Evolutionary conservation across 2,329 filamentous ascomycete genomes (phyloP).

Genomic region (Coniella lustricola): DNA sequence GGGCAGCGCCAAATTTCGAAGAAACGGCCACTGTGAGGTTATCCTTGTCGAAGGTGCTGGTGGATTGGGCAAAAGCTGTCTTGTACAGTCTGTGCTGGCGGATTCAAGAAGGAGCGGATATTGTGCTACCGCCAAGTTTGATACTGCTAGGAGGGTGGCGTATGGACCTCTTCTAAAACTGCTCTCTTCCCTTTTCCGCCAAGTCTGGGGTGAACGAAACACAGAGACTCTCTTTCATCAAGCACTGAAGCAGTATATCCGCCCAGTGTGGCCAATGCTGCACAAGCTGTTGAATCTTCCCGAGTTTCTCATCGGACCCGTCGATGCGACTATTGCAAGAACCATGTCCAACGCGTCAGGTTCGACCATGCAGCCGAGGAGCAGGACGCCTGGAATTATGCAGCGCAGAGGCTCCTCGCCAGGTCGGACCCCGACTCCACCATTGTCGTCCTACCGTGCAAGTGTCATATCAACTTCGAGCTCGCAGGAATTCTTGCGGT

Average conservation of each 20-base stretch:
- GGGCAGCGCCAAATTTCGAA: slow-evolving; percentile 50
- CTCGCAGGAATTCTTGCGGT: slow-evolving; percentile 54
- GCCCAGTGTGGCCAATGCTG: slow-evolving; percentile 57
- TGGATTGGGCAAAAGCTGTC: slow-evolving; percentile 58
- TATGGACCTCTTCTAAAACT: slow-evolving; percentile 59
- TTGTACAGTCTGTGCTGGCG: slow-evolving; percentile 55
- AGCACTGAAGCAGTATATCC: slow-evolving; percentile 53
- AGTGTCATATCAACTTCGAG: slow-evolving; percentile 38
- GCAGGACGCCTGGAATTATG: slow-evolving; percentile 15
- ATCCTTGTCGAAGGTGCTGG: slow-evolving; percentile 54
- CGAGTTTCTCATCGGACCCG: slow-evolving; percentile 59
- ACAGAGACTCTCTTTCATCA: slow-evolving; percentile 59
- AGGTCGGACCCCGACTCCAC: slow-evolving; percentile 26
- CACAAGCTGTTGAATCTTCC: slow-evolving; percentile 56
- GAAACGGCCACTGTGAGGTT: slow-evolving; percentile 57
- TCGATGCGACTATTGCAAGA: slow-evolving; percentile 30
- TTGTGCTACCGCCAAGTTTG: slow-evolving; percentile 60
- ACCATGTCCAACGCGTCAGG: slow-evolving; percentile 30
- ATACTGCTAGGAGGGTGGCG: slow-evolving; percentile 51
- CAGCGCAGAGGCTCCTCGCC: slow-evolving; percentile 45
- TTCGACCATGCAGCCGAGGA: slow-evolving; percentile 24
- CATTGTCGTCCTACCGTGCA: slow-evolving; percentile 29
- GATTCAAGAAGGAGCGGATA: slow-evolving; percentile 57
- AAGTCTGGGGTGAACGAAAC: slow-evolving; percentile 60
- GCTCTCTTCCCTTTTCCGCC: slow-evolving; percentile 59